Evolutionary conservation across 140 eudicot genomes (phyloP).

Genomic region (Bidens hawaiensis): DNA sequence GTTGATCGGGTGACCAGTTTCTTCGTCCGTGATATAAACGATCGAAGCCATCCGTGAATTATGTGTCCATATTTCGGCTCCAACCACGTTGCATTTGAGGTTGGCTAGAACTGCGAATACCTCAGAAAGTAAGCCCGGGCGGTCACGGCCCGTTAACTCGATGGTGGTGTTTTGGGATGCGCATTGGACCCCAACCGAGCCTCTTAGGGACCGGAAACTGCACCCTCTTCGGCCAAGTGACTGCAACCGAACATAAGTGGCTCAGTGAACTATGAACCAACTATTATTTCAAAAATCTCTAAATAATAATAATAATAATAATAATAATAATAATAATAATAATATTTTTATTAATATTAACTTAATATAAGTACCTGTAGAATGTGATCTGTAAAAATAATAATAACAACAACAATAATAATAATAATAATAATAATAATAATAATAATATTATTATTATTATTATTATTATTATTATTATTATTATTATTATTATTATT

Average conservation of each 20-base stretch:
- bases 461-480: too few species aligned
- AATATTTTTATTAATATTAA: too few species aligned
- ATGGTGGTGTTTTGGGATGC: constrained; percentile 57
- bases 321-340: too few species aligned
- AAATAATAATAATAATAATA: too few species aligned
- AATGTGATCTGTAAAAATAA: too few species aligned
- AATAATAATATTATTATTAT: too few species aligned
- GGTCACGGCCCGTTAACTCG: constrained; percentile 71
- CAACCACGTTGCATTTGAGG: constrained; percentile 70
- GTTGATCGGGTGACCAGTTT: constrained; percentile 39
- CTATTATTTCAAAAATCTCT: too few species aligned
- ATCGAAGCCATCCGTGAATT: constrained; percentile 77
- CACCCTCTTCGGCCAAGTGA: constrained; percentile 69
- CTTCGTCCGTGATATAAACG: constrained; percentile 59
- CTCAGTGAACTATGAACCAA: too few species aligned
- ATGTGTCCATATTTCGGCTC: constrained; percentile 88
- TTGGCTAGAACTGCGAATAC: constrained; percentile 74
- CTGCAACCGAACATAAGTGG: constrained; percentile 30
- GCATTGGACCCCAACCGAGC: constrained; percentile 71
- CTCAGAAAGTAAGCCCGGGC: constrained; percentile 79
- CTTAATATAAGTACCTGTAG: too few species aligned
- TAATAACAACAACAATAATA: too few species aligned
- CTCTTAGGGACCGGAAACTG: constrained; percentile 53
- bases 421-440: too few species aligned
- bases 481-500: too few species aligned